Conservation (phyloP, 192 early-diverging fungal species). For the Radiomyces spectabilis region DNA sequence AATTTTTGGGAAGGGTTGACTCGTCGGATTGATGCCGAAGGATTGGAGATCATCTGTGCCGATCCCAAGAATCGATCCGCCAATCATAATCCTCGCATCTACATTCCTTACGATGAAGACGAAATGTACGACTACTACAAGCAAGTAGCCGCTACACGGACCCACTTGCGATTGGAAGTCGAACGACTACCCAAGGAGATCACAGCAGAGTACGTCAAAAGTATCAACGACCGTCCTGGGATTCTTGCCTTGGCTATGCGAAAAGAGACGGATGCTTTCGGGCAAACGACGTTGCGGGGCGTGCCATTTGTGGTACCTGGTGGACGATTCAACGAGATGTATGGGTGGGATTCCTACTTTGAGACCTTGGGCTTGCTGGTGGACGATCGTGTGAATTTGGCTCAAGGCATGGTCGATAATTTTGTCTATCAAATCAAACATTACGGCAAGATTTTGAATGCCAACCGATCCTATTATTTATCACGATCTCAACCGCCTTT, state of each 20-base stretch:
- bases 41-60: slow-evolving; percentile 82
- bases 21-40: slow-evolving; percentile 72
- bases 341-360: slow-evolving; percentile 98
- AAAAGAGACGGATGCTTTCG: slow-evolving; percentile 26
- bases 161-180: slow-evolving; percentile 70
- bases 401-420: slow-evolving; percentile 95
- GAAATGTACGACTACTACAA: slow-evolving; percentile 76
- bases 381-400: slow-evolving; percentile 81
- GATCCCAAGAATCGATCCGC: slow-evolving; percentile 85
- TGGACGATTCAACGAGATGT: slow-evolving; percentile 99
- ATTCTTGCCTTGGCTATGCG: slow-evolving; percentile 79
- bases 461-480: slow-evolving; percentile 96
- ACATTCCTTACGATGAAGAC: slow-evolving; percentile 80
- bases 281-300: slow-evolving; percentile 43
- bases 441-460: slow-evolving; percentile 98
- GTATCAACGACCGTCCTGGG: slow-evolving; percentile 82
- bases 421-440: slow-evolving; percentile 96
- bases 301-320: slow-evolving; percentile 97
- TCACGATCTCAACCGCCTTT: slow-evolving; percentile 97
- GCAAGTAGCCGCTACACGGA: slow-evolving; percentile 52
- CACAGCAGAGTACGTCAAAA: slow-evolving; percentile 85
- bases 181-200: slow-evolving; percentile 78
- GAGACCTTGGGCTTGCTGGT: slow-evolving; percentile 81
- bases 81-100: slow-evolving; percentile 81
- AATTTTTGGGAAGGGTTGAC: slow-evolving; percentile 98